Conservation (phyloP, 2,329 filamentous ascomycete species). For the Dothiorella sarmentorum region DNA sequence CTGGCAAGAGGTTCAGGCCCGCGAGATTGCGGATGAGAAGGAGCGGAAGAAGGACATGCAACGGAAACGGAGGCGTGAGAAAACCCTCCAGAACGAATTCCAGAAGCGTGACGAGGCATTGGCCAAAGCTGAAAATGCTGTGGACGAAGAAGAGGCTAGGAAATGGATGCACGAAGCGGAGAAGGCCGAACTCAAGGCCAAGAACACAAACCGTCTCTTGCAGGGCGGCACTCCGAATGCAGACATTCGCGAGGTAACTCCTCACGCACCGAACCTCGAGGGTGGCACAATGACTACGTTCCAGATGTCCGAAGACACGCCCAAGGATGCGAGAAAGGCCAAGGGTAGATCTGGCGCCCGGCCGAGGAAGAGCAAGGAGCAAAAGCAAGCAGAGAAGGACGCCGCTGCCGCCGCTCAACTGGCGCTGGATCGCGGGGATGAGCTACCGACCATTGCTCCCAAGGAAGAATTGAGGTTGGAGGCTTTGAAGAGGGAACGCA, state of each 20-base stretch:
- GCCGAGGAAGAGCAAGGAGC: slow-evolving; percentile 82
- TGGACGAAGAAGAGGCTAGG: slow-evolving; percentile 77
- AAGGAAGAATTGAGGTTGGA: slow-evolving; percentile 55
- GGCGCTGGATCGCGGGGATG: slow-evolving; percentile 74
- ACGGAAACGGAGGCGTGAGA: slow-evolving; percentile 89
- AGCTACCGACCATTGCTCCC: slow-evolving; percentile 60
- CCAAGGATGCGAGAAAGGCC: slow-evolving; percentile 41
- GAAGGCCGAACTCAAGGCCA: slow-evolving; percentile 86
- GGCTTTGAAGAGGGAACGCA: slow-evolving; percentile 38
- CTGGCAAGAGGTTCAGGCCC: slow-evolving; percentile 80
- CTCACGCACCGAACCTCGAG: slow-evolving; percentile 75
- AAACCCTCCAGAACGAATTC: slow-evolving; percentile 83
- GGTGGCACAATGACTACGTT: slow-evolving; percentile 85
- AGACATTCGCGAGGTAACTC: slow-evolving; percentile 68
- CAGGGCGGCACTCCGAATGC: slow-evolving; percentile 74
- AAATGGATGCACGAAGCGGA: slow-evolving; percentile 83
- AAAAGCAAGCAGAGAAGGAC: slow-evolving; percentile 66
- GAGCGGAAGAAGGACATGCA: slow-evolving; percentile 99
- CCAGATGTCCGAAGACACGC: slow-evolving; percentile 59
- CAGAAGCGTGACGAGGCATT: slow-evolving; percentile 80
- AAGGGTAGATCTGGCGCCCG: slow-evolving; percentile 56
- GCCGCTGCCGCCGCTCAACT: slow-evolving; percentile 85
- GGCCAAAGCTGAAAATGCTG: slow-evolving; percentile 70
- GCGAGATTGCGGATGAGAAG: slow-evolving; percentile 90
- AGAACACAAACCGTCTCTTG: slow-evolving; percentile 81